Conservation (phyloP, 2,329 filamentous ascomycete species). For the Sporothrix humicola region DNA sequence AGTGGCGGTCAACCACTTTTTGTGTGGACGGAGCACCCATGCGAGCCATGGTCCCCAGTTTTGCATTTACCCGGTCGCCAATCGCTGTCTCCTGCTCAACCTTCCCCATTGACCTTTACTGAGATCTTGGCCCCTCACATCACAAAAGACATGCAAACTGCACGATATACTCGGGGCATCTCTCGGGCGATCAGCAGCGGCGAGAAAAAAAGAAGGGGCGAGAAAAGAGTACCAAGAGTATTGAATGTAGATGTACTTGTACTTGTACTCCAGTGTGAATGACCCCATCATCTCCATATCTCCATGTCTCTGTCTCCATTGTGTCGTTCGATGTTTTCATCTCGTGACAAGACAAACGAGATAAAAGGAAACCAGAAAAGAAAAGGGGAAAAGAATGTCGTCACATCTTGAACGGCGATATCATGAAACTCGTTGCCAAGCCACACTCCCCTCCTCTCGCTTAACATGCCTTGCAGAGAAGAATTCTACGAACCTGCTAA, state of each 20-base stretch:
- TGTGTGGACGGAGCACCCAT: background rate
- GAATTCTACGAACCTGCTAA: background rate
- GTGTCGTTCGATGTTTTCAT: no score
- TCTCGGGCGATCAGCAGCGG: background rate
- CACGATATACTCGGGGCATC: background rate
- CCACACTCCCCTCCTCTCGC: background rate
- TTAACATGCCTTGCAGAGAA: background rate
- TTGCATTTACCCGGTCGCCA: constrained; percentile 23
- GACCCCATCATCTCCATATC: no score
- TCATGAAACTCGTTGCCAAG: background rate
- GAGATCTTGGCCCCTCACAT: background rate
- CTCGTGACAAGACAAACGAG: no score
- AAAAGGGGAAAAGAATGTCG: background rate
- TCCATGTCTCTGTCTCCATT: no score
- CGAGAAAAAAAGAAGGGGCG: background rate
- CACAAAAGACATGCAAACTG: background rate
- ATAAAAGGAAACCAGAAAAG: no score
- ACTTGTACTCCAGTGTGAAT: no score
- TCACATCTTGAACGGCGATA: background rate
- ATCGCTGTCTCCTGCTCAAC: background rate
- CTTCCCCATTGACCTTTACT: background rate
- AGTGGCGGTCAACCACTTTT: no score
- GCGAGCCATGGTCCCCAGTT: background rate
- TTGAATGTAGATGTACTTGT: no score
- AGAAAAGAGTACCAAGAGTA: background rate